phyloP scores from a whole-genome alignment of 768 basidiomycete genomes.

The Tricholoma hemisulphureum region DNA sequence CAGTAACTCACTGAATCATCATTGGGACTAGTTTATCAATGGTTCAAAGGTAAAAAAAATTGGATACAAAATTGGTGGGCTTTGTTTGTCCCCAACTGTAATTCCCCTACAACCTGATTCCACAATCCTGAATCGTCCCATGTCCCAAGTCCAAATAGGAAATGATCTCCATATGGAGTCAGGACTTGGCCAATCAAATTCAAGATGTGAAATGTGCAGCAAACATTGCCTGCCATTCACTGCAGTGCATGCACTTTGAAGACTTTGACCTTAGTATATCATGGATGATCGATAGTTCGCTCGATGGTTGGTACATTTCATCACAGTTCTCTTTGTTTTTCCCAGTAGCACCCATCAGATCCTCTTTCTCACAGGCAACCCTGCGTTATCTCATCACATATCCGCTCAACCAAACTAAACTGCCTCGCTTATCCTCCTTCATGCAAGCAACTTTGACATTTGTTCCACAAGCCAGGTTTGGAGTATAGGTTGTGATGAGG shows the following conservation, averaged over 20 bases:
- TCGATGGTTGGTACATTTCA: not conserved
- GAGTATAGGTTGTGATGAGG: not conserved
- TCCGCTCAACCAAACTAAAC: not conserved
- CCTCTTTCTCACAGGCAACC: not conserved
- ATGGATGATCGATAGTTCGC: not conserved
- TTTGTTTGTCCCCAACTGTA: too few relatives aligned
- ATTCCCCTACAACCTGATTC: not conserved
- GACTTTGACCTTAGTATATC: not conserved
- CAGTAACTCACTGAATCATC: too few relatives aligned
- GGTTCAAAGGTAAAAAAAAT: too few relatives aligned
- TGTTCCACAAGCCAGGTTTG: not conserved
- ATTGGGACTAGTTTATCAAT: too few relatives aligned
- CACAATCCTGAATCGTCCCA: not conserved
- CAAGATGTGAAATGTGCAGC: not conserved
- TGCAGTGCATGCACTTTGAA: not conserved
- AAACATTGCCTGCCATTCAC: not conserved
- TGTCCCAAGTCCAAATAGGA: not conserved
- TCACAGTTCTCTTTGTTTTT: not conserved
- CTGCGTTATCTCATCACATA: not conserved
- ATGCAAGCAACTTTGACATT: not conserved
- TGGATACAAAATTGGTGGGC: too few relatives aligned
- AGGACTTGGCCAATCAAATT: not conserved
- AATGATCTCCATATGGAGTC: conserved; percentile 64
- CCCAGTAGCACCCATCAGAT: not conserved
- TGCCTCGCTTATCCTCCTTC: not conserved